Evolutionary conservation across 192 early-diverging fungal species (phyloP).

Genomic region (Phlyctochytrium bullatum): DNA sequence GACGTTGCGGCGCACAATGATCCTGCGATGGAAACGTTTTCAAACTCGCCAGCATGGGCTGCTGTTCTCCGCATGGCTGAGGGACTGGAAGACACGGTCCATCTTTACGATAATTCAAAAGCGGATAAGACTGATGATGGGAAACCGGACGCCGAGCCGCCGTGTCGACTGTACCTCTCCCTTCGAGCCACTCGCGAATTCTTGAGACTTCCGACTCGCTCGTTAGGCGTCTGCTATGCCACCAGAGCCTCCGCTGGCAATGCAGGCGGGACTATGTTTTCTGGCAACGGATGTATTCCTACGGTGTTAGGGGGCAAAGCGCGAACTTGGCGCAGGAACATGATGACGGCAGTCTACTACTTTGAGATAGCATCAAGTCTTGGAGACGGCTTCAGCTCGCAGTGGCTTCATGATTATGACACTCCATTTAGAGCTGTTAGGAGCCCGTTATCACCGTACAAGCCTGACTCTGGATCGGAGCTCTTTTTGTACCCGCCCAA

Average conservation of each 20-base stretch:
- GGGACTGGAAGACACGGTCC: neutral
- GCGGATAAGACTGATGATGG: too few relatives aligned
- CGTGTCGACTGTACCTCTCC: neutral
- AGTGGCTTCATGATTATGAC: too few relatives aligned
- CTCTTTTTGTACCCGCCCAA: too few relatives aligned
- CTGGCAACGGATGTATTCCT: too few relatives aligned
- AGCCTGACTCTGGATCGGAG: too few relatives aligned
- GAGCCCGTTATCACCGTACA: too few relatives aligned
- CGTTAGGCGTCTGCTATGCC: neutral
- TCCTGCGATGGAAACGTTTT: neutral
- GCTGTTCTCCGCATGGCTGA: neutral
- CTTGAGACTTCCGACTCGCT: neutral
- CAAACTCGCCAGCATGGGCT: neutral
- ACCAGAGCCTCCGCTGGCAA: too few relatives aligned
- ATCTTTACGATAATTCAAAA: too few relatives aligned
- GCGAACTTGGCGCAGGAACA: neutral
- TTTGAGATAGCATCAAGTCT: neutral
- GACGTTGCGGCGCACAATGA: too few relatives aligned
- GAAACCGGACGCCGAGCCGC: neutral
- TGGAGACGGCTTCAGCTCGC: neutral
- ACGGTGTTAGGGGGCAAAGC: too few relatives aligned
- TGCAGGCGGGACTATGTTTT: too few relatives aligned
- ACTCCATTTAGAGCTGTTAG: too few relatives aligned
- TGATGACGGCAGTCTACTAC: neutral
- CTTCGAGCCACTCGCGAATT: neutral